Evolutionary conservation across 1,284 basidiomycete genomes (phyloP).

Genomic region (Marasmius fiardii): DNA sequence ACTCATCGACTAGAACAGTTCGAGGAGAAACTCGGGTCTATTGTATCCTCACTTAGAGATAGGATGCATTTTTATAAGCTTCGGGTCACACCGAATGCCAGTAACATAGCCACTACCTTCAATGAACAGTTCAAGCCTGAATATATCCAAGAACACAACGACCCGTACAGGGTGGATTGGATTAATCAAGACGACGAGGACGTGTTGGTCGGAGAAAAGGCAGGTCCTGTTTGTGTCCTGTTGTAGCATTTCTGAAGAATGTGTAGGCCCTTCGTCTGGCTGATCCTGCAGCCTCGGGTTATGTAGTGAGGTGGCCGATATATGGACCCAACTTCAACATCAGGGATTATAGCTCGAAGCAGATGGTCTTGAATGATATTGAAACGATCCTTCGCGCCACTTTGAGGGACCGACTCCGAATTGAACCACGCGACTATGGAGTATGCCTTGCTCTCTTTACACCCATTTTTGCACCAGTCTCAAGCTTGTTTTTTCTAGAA

Average conservation of each 20-base stretch:
- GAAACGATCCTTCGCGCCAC: conserved; percentile 65
- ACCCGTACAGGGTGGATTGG: conserved; percentile 82
- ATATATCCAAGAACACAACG: conserved; percentile 78
- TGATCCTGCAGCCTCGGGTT: conserved; percentile 65
- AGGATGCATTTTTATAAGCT: conserved; percentile 89
- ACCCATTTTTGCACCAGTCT: not conserved
- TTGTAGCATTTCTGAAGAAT: conserved; percentile 7
- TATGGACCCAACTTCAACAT: conserved; percentile 76
- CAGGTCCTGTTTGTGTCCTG: conserved; percentile 21
- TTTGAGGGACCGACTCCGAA: conserved; percentile 60
- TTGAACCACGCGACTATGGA: conserved; percentile 58
- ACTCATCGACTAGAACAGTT: conserved; percentile 43
- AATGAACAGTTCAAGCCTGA: conserved; percentile 78
- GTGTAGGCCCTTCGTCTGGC: conserved; percentile 69
- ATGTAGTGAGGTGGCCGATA: conserved; percentile 76
- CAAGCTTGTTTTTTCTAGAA: conserved; percentile 45
- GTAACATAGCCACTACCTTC: conserved; percentile 70
- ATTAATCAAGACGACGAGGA: conserved; percentile 50
- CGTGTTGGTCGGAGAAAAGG: conserved; percentile 70
- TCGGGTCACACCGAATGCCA: conserved; percentile 72
- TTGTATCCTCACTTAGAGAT: conserved; percentile 73
- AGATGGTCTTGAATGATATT: conserved; percentile 75
- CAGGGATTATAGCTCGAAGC: conserved; percentile 68
- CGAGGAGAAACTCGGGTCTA: conserved; percentile 69
- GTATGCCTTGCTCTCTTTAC: conserved; percentile 32